Percentiles rank a stretch among this genome's conserved stretches.
phyloP scores from a whole-genome alignment of 768 basidiomycete species.

The Suillus subalutaceus region DNA sequence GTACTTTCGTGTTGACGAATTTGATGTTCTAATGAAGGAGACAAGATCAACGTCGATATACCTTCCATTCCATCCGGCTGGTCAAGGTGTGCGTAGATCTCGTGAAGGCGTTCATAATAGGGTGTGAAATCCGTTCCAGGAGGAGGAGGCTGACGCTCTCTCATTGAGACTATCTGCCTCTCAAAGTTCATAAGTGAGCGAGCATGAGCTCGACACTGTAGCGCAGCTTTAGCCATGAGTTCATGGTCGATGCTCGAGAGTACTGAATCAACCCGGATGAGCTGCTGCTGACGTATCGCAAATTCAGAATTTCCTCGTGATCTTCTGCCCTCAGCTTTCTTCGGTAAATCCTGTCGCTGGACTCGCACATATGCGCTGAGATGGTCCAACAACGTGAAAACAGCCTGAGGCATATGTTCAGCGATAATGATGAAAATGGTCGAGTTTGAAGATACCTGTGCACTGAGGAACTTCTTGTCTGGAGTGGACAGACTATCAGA shows the following conservation, averaged over 20 bases:
- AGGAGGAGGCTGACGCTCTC: conserved; percentile 40
- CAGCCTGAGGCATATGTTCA: conserved; percentile 56
- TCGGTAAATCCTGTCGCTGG: conserved; percentile 63
- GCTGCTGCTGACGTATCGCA: conserved; percentile 55
- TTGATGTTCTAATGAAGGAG: conserved; percentile 91
- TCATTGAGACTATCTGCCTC: conserved; percentile 66
- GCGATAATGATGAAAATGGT: not conserved
- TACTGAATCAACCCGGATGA: conserved; percentile 76
- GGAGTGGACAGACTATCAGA: conserved; percentile 54
- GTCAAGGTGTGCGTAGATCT: conserved; percentile 94
- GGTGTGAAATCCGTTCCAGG: conserved; percentile 45
- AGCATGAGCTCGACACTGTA: conserved; percentile 93
- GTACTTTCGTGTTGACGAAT: conserved; percentile 98
- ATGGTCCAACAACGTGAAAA: conserved; percentile 95
- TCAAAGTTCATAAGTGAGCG: conserved; percentile 96
- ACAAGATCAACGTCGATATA: conserved; percentile 83
- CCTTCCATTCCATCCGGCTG: conserved; percentile 99
- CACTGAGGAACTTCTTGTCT: conserved; percentile 88
- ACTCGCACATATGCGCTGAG: conserved; percentile 87
- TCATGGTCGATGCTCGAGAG: conserved; percentile 83
- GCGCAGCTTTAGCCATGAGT: conserved; percentile 90
- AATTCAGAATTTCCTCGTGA: conserved; percentile 40
- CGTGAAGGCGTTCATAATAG: conserved; percentile 88
- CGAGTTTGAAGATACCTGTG: conserved; percentile 65
- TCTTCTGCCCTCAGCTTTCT: conserved; percentile 52